Evolutionary conservation across 2,329 filamentous ascomycete species (phyloP), one percentile per base, ranked within the genome.

Genomic region (Fonsecaea monophora): DNA sequence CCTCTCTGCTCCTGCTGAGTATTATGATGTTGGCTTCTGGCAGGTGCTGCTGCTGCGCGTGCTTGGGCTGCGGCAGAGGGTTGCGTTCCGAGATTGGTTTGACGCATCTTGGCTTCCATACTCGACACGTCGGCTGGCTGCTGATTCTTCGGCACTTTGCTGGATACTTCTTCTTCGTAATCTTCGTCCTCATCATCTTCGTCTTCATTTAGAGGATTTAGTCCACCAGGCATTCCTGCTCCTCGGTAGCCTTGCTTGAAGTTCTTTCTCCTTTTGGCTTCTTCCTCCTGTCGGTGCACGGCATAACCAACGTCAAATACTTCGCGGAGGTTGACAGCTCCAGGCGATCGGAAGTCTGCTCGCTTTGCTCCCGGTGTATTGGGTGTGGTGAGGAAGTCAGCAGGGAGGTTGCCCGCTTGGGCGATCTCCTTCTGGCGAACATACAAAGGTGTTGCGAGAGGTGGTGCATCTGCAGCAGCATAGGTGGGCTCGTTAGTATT

Each of bases 271-370:
- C 93, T 89, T 82, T 97, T 98, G 74, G 88, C 90, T 79, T 98
- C 95, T 77, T 99, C 95, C 79, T 98, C 95, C 78, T 98, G 93
- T 55, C 95, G 86, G 77, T 98, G 95, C 8, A 99, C 95, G 8
- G 95, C 94, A 75, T 99, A 99, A n/a, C 92, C 90, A 57, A 99
- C 94, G 75, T 99, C 95, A 72, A 99, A 99, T 2, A 98, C 94
- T 79, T 99, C 95, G 67, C 95, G 92, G 12, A 99, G 83, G 77
- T 98, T 98, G 79, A 99, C 90, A 2, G 92, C 94, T 59, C 94
- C 95, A 0, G 95, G 95, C 0, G 94, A 98, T 65, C 95, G 88
- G 88, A 98, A 99, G 78, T 99, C 95, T 80, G 90, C 89, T 18
- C 92, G 89, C 69, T 87, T 89, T 42, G 78, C 76, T 15, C 84